Base-by-base conservation (phyloP, 2,329 filamentous ascomycete species). In the Neopestalotiopsis sp. region DNA sequence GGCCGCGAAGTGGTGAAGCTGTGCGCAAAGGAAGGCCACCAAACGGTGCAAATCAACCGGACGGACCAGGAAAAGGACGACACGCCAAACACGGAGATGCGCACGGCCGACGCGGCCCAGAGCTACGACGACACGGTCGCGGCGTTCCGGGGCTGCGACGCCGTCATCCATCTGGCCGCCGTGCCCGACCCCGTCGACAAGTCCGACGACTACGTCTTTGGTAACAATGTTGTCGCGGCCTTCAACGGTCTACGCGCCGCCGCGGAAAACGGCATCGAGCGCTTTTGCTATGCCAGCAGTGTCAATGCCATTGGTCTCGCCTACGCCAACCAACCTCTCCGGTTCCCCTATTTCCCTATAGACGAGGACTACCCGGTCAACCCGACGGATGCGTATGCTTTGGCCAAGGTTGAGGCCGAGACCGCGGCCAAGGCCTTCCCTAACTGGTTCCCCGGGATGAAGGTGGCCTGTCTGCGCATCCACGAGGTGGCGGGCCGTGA, bases 181-280 rank as follows among this genome's bases (percentile, higher is more conserved):
- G 32, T 61, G 13, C 58, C 58, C 10, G 32, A 81, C 67, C 79
- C 79, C 3, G 72, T 80, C 1, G 75, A 74, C 52, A 80, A 77
- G 34, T 67, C 72, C 1, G 77, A 81, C 66, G 72, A 71, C 62
- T 52, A 72, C 32, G 78, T 81, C 0, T 79, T 81, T 71, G 75
- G 73, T 68, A 81, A 80, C 74, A 82, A 81, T 69, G 78, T 80
- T 61, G 76, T 76, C 67, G 72, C 74, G 0, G 79, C 79, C 0
- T 81, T 81, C 73, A 82, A 81, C 56, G 78, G 80, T n/a, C 78
- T 81, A 49, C 77, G 76, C 17, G 80, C 80, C 14, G 78, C 79
- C 1, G 79, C 72, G 12, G 75, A 78, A 34, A 71, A 78, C 1
- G 79, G 77, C 4, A 80, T 82, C 68, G 77, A 74, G 58, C 74